Evolutionary conservation across 2,329 filamentous ascomycete species (phyloP).

Genomic region (Nemania sp.): DNA sequence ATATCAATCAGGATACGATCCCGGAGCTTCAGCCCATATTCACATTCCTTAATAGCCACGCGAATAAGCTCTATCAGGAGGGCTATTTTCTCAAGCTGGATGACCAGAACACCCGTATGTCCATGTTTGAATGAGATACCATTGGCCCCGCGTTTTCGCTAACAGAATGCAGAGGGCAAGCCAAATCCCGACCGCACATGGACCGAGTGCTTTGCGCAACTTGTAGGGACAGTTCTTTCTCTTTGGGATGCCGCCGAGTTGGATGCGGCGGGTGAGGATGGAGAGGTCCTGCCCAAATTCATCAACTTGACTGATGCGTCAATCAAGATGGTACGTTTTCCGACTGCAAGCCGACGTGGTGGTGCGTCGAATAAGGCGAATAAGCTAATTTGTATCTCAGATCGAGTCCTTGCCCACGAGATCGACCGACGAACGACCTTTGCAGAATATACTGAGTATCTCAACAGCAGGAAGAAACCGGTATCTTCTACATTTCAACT

Average conservation of each 20-base stretch:
- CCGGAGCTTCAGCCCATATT: conserved; percentile 95
- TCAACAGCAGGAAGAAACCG: conserved; percentile 95
- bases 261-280: conserved; percentile 82
- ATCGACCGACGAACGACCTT: conserved; percentile 72
- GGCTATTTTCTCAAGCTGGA: conserved; percentile 97
- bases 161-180: conserved; percentile 69
- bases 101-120: conserved; percentile 88
- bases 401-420: conserved; percentile 89
- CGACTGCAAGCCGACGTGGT: neutral
- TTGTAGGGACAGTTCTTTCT: conserved; percentile 92
- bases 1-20: conserved; percentile 80
- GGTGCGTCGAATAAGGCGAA: neutral
- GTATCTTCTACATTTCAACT: conserved; percentile 95
- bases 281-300: conserved; percentile 86
- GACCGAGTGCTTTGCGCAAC: conserved; percentile 96
- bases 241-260: conserved; percentile 94
- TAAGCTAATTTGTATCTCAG: conserved; percentile 49
- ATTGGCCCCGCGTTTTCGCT: conserved; percentile 1
- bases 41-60: conserved; percentile 89
- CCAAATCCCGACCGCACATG: conserved; percentile 86
- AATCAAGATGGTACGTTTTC: conserved; percentile 81
- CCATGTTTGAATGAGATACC: neutral
- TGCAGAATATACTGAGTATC: conserved; percentile 94
- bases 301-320: conserved; percentile 97
- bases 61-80: conserved; percentile 96